Evolutionary conservation across 192 early-diverging fungal species (phyloP).

Genomic region (Cetraspora pellucida): DNA sequence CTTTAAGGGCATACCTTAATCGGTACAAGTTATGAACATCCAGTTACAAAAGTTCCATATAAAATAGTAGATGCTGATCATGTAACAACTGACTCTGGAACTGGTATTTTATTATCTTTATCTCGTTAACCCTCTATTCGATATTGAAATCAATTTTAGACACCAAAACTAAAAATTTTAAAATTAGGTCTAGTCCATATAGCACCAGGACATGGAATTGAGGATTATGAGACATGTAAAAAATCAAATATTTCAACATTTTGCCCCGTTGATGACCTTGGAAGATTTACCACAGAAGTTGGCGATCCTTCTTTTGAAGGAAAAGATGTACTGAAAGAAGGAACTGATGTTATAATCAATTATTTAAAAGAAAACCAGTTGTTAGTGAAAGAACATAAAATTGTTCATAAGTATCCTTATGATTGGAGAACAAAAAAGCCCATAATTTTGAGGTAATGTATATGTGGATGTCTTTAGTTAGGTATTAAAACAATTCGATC

Average conservation of each 20-base stretch:
- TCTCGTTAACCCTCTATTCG: background rate
- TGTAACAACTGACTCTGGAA: conserved; percentile 73
- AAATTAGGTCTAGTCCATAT: conserved; percentile 74
- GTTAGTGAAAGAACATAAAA: conserved; percentile 55
- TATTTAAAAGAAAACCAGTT: conserved; percentile 43
- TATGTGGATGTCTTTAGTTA: background rate
- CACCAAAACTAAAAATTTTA: background rate
- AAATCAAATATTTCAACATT: conserved; percentile 59
- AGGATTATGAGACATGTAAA: conserved; percentile 73
- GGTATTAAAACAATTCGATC: background rate
- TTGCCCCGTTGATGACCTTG: conserved; percentile 74
- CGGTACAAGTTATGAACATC: conserved; percentile 59
- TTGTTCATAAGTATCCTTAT: conserved; percentile 78
- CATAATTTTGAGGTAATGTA: conserved; percentile 59
- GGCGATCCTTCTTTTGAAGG: conserved; percentile 59
- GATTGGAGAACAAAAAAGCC: conserved; percentile 86
- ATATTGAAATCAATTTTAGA: no score
- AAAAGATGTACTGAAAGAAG: conserved; percentile 60
- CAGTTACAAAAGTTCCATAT: conserved; percentile 48
- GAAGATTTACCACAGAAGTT: conserved; percentile 68
- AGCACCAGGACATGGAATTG: conserved; percentile 81
- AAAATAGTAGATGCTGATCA: conserved; percentile 67
- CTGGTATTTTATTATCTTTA: conserved; percentile 31
- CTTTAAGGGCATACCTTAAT: conserved; percentile 53
- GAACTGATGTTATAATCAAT: conserved; percentile 59